Evolutionary conservation across 2,329 filamentous ascomycete genomes (phyloP), one percentile per base, ranked within the genome.

Genomic region (Aureobasidium sp.): DNA sequence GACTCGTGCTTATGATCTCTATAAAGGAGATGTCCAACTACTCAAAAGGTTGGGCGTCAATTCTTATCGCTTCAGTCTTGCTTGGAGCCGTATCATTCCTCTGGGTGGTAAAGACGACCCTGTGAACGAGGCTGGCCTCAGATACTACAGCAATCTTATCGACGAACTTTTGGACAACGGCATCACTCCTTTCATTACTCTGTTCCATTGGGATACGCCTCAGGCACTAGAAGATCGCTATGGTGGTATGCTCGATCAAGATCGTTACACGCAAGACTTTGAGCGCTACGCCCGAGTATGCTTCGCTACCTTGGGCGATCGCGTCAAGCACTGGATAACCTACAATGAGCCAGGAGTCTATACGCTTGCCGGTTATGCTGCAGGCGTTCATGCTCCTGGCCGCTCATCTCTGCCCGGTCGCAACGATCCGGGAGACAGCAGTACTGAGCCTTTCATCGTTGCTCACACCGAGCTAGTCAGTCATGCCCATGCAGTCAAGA

Each of bases 81-180:
- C 89, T 22, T 95, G 85, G 85, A 86, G 89, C 27, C 87, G 91
- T 64, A 87, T 95, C 69, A 91, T 95, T 68, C 90, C 91, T 5
- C 79, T 91, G n/a, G 90, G 91, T 61, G 90, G 90, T 59, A 42
- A 49, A 40, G 81, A 89, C 64, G 90, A 95, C 73, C 87, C 90
- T 24, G 72, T 95, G 75, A 96, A 95, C 77, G 81, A 89, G 69
- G 82, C 83, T 62, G 91, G 90, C 29, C 75, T 96, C 44, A 82
- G 88, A 67, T 87, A 90, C 77, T 96, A 95, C 74, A 79, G 85
- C 71, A 85, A 86, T 69, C 87, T 95, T 65, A 85, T 91, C 47
- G 88, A 94, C 71, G 88, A 90, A 70, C 81, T 95, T 54, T 80
- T 88, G 48, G 88, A 81, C 5, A 89, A 86, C 6, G 89, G 86